Conservation (phyloP, 2,329 filamentous ascomycete genomes). For the Trichocomaceae sp. region DNA sequence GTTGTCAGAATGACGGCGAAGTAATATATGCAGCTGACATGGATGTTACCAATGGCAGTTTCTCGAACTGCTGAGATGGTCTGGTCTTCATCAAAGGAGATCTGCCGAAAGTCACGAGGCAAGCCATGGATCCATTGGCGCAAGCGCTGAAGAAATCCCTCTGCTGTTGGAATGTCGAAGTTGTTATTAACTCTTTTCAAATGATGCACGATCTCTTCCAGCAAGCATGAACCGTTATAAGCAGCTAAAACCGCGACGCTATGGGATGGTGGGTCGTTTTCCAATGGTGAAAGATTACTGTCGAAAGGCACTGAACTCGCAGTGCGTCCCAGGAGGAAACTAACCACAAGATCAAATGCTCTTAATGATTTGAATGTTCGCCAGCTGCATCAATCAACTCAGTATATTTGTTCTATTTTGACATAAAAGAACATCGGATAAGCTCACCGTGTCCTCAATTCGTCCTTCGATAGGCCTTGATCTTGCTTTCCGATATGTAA, state of each 20-base stretch:
- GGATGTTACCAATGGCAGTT: slow-evolving; percentile 45
- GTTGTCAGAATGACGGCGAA: slow-evolving; percentile 54
- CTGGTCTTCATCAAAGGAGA: neutral
- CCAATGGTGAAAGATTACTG: neutral
- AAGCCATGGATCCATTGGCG: slow-evolving; percentile 11
- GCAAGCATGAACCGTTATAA: slow-evolving; percentile 5
- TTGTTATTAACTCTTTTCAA: slow-evolving; percentile 3
- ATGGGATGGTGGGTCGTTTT: neutral
- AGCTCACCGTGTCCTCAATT: slow-evolving; percentile 2
- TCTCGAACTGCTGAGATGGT: slow-evolving; percentile 20
- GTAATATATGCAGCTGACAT: slow-evolving; percentile 54
- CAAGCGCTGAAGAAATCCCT: slow-evolving; percentile 8
- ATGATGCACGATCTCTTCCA: slow-evolving; percentile 10
- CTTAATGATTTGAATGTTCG: slow-evolving; percentile 44
- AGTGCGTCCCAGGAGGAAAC: slow-evolving; percentile 45
- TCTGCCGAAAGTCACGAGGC: slow-evolving; percentile 7
- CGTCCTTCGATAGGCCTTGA: neutral
- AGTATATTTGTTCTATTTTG: neutral
- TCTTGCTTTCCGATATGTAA: slow-evolving; percentile 39
- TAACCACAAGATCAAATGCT: slow-evolving; percentile 43
- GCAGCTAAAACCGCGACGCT: slow-evolving; percentile 6
- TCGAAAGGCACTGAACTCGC: slow-evolving; percentile 25
- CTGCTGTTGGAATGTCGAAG: slow-evolving; percentile 6
- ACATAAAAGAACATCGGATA: neutral
- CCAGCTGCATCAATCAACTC: slow-evolving; percentile 26